A percentile compares a stretch with the other conserved stretches of the same genome.
Conservation (phyloP, 2,329 filamentous ascomycete genomes). For the Pseudogymnoascus sp. region DNA sequence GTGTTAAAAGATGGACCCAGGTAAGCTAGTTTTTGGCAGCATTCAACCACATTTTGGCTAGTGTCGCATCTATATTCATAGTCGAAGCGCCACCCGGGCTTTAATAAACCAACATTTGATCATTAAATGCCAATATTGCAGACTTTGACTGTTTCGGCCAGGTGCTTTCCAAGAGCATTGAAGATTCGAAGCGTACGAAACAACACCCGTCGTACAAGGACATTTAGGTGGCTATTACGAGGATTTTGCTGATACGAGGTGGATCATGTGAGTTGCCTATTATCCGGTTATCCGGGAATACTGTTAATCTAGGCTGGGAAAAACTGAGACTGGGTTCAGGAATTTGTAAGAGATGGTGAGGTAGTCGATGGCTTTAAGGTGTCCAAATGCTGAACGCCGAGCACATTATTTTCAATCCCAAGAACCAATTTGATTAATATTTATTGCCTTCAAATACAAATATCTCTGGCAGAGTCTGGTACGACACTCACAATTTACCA, state of each 20-base stretch:
- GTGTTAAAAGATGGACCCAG: neutral
- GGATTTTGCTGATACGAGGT: slow-evolving; percentile 41
- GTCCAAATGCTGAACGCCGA: neutral
- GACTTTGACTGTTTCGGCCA: slow-evolving; percentile 44
- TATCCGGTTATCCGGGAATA: neutral
- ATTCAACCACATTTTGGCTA: too few species aligned
- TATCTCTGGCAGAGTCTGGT: neutral
- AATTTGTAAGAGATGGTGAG: neutral
- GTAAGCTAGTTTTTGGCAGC: neutral
- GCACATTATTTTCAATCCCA: neutral
- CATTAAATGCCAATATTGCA: slow-evolving; percentile 37
- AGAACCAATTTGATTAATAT: neutral
- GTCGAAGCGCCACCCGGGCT: neutral
- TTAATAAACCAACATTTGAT: slow-evolving; percentile 28
- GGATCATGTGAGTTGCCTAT: slow-evolving; percentile 18
- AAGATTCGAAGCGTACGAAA: slow-evolving; percentile 41
- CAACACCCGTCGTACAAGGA: slow-evolving; percentile 39
- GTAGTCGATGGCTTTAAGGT: neutral
- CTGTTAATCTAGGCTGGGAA: neutral
- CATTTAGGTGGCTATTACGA: slow-evolving; percentile 34
- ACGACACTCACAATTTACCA: neutral
- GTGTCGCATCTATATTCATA: neutral
- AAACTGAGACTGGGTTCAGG: neutral
- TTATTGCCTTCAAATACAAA: neutral
- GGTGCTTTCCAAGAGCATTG: slow-evolving; percentile 36